phyloP scores from a whole-genome alignment of 495 filamentous ascomycete species.

The Thozetella sp. region DNA sequence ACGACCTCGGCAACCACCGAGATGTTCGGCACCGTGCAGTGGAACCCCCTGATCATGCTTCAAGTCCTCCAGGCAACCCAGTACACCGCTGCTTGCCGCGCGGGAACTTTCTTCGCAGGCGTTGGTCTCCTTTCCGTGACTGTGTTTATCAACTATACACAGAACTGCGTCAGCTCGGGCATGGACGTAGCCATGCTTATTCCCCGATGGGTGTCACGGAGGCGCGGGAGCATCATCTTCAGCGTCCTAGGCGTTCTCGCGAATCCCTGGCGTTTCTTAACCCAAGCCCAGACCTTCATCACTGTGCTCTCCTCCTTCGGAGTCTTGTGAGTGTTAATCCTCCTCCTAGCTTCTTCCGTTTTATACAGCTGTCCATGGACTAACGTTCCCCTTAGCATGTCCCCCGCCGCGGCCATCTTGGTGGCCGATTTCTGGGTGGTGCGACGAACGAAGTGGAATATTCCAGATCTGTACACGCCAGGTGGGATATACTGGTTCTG shows the following conservation, averaged over 20 bases:
- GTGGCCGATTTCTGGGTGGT: slow-evolving; percentile 15
- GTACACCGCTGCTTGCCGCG: slow-evolving; percentile 29
- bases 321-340: slow-evolving; percentile 38
- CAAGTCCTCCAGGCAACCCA: slow-evolving; percentile 27
- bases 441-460: slow-evolving; percentile 9
- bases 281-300: slow-evolving; percentile 44
- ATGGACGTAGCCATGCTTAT: slow-evolving; percentile 42
- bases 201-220: background rate
- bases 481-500: slow-evolving; percentile 19
- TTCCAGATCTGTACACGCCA: slow-evolving; percentile 14
- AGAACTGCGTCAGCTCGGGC: slow-evolving; percentile 28
- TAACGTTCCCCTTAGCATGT: background rate
- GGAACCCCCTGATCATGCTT: slow-evolving; percentile 39
- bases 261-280: slow-evolving; percentile 49
- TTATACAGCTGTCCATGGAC: no score
- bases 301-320: slow-evolving; percentile 44
- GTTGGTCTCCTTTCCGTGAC: slow-evolving; percentile 32
- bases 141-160: slow-evolving; percentile 27
- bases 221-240: slow-evolving; percentile 34
- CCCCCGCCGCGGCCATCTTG: slow-evolving; percentile 6
- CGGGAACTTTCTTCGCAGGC: slow-evolving; percentile 46
- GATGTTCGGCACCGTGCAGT: slow-evolving; percentile 35
- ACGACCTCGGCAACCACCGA: slow-evolving; percentile 33
- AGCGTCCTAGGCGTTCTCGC: slow-evolving; percentile 45
- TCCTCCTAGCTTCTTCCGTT: background rate